Conservation (phyloP, 1,284 basidiomycete species). For the Anthracocystis panici-leucophaei region DNA sequence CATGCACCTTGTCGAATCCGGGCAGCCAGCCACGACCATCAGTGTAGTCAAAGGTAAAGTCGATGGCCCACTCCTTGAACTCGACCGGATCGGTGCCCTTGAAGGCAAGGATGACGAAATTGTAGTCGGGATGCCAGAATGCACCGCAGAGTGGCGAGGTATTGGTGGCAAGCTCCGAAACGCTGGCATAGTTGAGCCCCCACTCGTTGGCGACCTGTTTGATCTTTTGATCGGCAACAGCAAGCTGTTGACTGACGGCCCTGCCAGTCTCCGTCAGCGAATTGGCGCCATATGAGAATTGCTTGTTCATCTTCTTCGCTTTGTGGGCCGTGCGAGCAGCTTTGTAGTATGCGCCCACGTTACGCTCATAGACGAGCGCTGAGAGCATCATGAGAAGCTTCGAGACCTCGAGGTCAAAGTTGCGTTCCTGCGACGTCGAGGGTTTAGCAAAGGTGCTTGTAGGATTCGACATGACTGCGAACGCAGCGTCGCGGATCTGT, state of each 20-base stretch:
- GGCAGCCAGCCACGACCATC: slow-evolving; percentile 50
- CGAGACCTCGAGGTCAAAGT: slow-evolving; percentile 54
- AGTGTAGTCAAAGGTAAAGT: slow-evolving; percentile 62
- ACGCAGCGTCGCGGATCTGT: slow-evolving; percentile 59
- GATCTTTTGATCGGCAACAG: slow-evolving; percentile 37
- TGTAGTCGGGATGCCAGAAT: slow-evolving; percentile 45
- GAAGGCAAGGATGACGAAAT: slow-evolving; percentile 53
- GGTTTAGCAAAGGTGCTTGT: slow-evolving; percentile 13
- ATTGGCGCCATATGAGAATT: slow-evolving; percentile 6
- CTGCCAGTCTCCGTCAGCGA: slow-evolving; percentile 27
- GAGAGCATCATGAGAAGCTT: slow-evolving; percentile 48
- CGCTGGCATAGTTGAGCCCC: slow-evolving; percentile 49
- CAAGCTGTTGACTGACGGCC: slow-evolving; percentile 26
- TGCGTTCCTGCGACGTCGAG: slow-evolving; percentile 41
- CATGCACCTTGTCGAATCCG: slow-evolving; percentile 45
- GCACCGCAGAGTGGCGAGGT: slow-evolving; percentile 50
- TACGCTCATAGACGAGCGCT: slow-evolving; percentile 50
- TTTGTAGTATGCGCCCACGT: slow-evolving; percentile 19
- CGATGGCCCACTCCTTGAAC: slow-evolving; percentile 70
- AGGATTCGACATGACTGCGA: slow-evolving; percentile 51
- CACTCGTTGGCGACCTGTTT: slow-evolving; percentile 38
- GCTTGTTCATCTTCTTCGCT: slow-evolving; percentile 22
- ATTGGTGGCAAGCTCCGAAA: slow-evolving; percentile 49
- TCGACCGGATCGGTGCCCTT: slow-evolving; percentile 69
- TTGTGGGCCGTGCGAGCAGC: slow-evolving; percentile 20